phyloP scores from a whole-genome alignment of 2,329 filamentous ascomycete genomes.

The Sclerotinia borealis region DNA sequence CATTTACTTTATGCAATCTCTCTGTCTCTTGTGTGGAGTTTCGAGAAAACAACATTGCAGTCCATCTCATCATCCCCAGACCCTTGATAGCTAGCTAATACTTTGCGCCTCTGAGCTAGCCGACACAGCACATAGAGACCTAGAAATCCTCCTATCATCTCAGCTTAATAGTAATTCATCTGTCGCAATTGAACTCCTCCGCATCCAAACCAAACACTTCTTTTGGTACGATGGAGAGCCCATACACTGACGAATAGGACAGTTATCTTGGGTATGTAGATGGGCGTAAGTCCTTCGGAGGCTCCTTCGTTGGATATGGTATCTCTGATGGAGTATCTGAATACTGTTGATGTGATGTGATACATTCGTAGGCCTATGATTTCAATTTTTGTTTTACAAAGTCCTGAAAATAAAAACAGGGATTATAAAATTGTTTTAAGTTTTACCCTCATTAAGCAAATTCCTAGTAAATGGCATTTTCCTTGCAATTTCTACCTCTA shows the following conservation, averaged over 20 bases:
- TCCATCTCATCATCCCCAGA: no score
- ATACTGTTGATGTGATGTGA: background rate
- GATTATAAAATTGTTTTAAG: no score
- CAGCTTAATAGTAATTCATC: conserved; percentile 32
- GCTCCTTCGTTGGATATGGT: conserved; percentile 27
- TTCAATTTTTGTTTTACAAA: background rate
- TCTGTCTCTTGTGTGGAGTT: no score
- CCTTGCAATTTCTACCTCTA: background rate
- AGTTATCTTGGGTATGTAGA: conserved; percentile 24
- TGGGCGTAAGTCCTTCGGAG: conserved; percentile 22
- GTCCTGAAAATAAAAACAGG: background rate
- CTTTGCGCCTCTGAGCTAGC: no score
- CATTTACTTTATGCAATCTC: no score
- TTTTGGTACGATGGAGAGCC: conserved; percentile 34
- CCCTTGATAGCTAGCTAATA: no score
- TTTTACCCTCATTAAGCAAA: background rate
- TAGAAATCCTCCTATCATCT: background rate
- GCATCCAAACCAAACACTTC: conserved; percentile 36
- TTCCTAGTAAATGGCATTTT: background rate
- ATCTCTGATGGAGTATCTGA: conserved; percentile 17
- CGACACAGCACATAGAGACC: no score
- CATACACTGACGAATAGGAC: conserved; percentile 12
- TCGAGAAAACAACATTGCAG: no score
- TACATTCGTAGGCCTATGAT: background rate
- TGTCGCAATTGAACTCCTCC: conserved; percentile 36